phyloP scores from a whole-genome alignment of 495 filamentous ascomycete genomes.

The Annulohypoxylon nitens region DNA sequence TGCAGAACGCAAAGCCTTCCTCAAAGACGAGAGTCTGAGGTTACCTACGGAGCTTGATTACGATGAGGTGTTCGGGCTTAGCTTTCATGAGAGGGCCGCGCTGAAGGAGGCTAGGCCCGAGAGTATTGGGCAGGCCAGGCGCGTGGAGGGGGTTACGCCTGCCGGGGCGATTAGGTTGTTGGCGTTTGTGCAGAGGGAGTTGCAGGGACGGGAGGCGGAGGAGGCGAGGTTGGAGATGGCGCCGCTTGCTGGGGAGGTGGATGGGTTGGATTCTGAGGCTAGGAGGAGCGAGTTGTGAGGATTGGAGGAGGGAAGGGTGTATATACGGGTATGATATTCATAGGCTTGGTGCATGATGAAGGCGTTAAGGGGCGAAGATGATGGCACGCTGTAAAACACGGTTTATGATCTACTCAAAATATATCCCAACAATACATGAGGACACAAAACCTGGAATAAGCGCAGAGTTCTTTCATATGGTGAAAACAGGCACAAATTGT shows the following conservation, averaged over 20 bases:
- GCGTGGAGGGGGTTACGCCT: slow-evolving; percentile 85
- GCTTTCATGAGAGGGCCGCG: slow-evolving; percentile 78
- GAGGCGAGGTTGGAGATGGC: slow-evolving; percentile 47
- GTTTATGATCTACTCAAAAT: slow-evolving; percentile 1
- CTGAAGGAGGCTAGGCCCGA: slow-evolving; percentile 80
- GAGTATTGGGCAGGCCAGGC: slow-evolving; percentile 86
- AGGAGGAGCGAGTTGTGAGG: slow-evolving; percentile 53
- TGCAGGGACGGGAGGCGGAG: slow-evolving; percentile 1
- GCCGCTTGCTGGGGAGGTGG: slow-evolving; percentile 51
- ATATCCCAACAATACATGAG: background rate
- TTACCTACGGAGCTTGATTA: slow-evolving; percentile 87
- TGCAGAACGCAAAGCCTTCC: slow-evolving; percentile 71
- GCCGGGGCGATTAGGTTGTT: slow-evolving; percentile 69
- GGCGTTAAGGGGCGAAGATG: slow-evolving; percentile 8
- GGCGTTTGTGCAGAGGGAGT: slow-evolving; percentile 58
- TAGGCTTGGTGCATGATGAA: background rate
- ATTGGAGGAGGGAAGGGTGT: background rate
- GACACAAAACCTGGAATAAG: background rate
- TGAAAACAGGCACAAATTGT: too few relatives aligned
- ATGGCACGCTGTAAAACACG: background rate
- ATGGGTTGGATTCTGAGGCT: slow-evolving; percentile 56
- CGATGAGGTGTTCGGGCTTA: slow-evolving; percentile 75
- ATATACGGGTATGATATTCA: slow-evolving; percentile 3
- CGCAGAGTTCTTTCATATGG: too few relatives aligned
- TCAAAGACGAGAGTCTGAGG: slow-evolving; percentile 79